Evolutionary conservation across 345 rosid genomes (phyloP).

Genomic region (Arabidopsis arenosa): DNA sequence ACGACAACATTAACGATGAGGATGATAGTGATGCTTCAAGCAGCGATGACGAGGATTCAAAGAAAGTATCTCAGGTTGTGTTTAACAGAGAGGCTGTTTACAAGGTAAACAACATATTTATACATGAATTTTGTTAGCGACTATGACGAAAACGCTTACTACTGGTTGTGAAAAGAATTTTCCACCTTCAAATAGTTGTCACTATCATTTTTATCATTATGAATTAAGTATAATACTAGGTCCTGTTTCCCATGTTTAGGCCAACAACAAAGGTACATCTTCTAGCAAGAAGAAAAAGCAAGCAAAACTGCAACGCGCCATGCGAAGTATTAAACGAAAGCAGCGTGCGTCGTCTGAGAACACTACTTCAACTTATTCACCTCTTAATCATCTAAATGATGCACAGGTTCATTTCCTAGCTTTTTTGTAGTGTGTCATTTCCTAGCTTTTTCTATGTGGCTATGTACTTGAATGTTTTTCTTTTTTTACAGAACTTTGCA

Average conservation of each 20-base stretch:
- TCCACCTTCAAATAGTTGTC: neutral
- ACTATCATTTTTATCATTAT: conserved; percentile 8
- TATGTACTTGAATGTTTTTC: conserved; percentile 9
- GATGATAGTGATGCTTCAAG: conserved; percentile 74
- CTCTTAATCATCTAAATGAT: conserved; percentile 80
- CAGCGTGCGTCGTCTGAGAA: conserved; percentile 69
- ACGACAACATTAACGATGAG: conserved; percentile 72
- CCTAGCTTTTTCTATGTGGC: conserved; percentile 17
- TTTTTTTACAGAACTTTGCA: conserved; percentile 72
- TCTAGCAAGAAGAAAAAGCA: conserved; percentile 94
- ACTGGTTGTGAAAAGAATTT: conserved; percentile 9
- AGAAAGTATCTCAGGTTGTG: conserved; percentile 49
- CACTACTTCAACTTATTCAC: conserved; percentile 62
- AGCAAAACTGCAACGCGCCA: conserved; percentile 86
- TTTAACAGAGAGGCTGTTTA: conserved; percentile 72
- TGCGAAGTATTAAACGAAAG: conserved; percentile 76
- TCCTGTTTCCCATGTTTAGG: conserved; percentile 51
- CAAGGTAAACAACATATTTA: conserved; percentile 56
- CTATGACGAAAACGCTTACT: neutral
- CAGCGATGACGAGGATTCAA: conserved; percentile 68
- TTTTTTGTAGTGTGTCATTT: conserved; percentile 9
- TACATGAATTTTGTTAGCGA: neutral
- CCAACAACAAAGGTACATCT: conserved; percentile 73
- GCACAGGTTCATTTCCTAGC: conserved; percentile 62
- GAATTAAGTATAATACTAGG: neutral